Base-by-base conservation (phyloP, 1,284 basidiomycete genomes). In the Mrakiaceae sp. region DNA sequence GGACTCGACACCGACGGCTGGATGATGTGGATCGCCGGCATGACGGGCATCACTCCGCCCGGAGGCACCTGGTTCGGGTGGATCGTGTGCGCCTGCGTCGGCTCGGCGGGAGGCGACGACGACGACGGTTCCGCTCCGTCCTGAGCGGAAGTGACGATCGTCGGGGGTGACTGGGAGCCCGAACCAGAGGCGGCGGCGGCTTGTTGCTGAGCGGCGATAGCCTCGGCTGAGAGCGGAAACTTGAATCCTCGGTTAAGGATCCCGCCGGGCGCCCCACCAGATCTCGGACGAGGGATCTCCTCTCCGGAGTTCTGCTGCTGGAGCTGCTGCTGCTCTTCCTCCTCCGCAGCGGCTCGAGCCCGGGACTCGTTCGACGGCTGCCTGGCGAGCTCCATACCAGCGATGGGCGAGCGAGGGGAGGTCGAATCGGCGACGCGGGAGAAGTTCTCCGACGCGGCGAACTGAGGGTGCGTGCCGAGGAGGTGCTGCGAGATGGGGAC, bases 401-500 rank as follows among this genome's bases (percentile, higher is more conserved):
- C 27, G 27, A 27, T 27, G 27, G 10, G 73, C 70, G 55, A 70
- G 66, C 10, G 71, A 70, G n/a, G 60, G 40, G 52, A 63, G 57
- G 27, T 42, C 5, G 51, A 73, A 70, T 54, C 70, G 70, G 71
- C 74, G 43, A 81, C 84, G 48, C 82, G 83, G 68, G 73, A 79
- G 72, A 79, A 80, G 2, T 83, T 77, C 55, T 75, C 71, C 16
- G 76, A 70, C 47, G 67, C 1, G 80, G 79, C 27, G 78, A 76
- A 40, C 77, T 78, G 0, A 81, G 81, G 14, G 78, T 84, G 50
- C 27, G 85, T 80, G 9, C 89, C 89, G 16, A 94, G 83, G 70
- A 90, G 87, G 74, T 85, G 91, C 16, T 82, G 81, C 0, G 88
- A 84, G 60, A 93, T 63, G n/a, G 62, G 56, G 42, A 63, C 56